These are phyloP conservation scores for Microdochium nivale DNA, from an alignment of 2,329 filamentous ascomycete genomes.

Conservation along the genomic window DNA sequence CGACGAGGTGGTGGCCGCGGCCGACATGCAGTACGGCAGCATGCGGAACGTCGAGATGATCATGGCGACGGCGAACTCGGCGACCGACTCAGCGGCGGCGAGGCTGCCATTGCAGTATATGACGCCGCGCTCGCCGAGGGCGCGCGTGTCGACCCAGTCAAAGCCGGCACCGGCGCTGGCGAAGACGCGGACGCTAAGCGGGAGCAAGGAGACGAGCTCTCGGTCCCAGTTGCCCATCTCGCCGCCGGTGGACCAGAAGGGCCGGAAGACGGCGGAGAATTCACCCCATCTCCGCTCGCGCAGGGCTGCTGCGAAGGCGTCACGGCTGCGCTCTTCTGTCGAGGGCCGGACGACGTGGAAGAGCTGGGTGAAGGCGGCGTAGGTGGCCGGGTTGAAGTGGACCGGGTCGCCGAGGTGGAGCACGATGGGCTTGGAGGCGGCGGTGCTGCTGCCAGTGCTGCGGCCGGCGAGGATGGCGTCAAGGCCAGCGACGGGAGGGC, in stretches of 20 bases:
- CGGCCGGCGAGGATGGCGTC: constrained; percentile 11
- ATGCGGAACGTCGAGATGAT: constrained; percentile 63
- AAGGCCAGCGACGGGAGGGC: constrained; percentile 3
- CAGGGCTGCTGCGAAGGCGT: constrained; percentile 39
- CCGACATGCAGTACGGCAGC: constrained; percentile 53
- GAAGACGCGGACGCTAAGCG: constrained; percentile 44
- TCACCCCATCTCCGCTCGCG: constrained; percentile 44
- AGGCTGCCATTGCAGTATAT: constrained; percentile 67
- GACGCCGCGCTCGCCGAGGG: constrained; percentile 54
- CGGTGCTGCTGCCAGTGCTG: constrained; percentile 7
- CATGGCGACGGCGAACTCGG: constrained; percentile 61
- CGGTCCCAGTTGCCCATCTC: constrained; percentile 56
- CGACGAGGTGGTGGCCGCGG: constrained; percentile 42
- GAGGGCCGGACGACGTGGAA: constrained; percentile 45
- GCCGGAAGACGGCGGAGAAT: constrained; percentile 43
- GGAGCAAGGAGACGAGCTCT: constrained; percentile 47
- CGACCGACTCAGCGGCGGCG: constrained; percentile 63
- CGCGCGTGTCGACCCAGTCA: constrained; percentile 52
- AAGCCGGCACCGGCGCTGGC: constrained; percentile 53
- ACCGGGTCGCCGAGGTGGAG: constrained; percentile 66
- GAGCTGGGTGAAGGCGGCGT: constrained; percentile 28
- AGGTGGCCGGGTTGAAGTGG: constrained; percentile 39
- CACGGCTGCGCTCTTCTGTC: constrained; percentile 38
- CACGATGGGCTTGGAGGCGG: constrained; percentile 41
- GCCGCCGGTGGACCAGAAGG: constrained; percentile 56